These are phyloP conservation scores for Mortierella sp. DNA, from an alignment of 371 early-diverging fungal species.

Conservation along the genomic window DNA sequence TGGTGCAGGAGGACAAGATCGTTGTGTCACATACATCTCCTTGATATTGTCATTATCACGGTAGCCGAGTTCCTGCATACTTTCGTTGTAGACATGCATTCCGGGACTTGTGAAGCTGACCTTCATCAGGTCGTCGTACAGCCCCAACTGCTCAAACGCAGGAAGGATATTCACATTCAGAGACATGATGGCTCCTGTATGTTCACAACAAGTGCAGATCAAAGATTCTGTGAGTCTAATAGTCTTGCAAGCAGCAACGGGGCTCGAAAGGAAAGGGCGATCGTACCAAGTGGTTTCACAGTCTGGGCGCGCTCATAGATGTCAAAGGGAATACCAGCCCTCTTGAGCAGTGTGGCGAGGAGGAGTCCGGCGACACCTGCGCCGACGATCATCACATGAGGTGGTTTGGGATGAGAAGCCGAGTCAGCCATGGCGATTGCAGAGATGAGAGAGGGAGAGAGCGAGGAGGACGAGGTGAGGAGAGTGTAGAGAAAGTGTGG, in stretches of 20 bases:
- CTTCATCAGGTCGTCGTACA: slow-evolving; percentile 31
- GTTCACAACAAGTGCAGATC: neutral
- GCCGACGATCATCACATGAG: slow-evolving; percentile 20
- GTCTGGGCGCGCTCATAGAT: slow-evolving; percentile 28
- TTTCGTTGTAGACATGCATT: slow-evolving; percentile 22
- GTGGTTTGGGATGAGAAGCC: neutral
- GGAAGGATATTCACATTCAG: slow-evolving; percentile 36
- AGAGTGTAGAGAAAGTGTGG: too few relatives aligned
- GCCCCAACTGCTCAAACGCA: slow-evolving; percentile 31
- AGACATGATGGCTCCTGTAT: slow-evolving; percentile 30
- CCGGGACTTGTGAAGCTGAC: slow-evolving; percentile 23
- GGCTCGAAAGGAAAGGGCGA: too few relatives aligned
- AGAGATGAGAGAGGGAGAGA: neutral
- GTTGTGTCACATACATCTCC: slow-evolving; percentile 3
- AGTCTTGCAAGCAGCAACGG: neutral
- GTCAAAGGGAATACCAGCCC: slow-evolving; percentile 25
- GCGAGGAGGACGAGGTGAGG: neutral
- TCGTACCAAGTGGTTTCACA: slow-evolving; percentile 27
- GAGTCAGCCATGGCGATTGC: neutral
- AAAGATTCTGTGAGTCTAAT: neutral
- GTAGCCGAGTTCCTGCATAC: slow-evolving; percentile 13
- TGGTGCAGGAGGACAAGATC: too few relatives aligned
- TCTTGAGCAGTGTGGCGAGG: slow-evolving; percentile 16
- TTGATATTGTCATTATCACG: slow-evolving; percentile 21
- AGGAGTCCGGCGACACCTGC: slow-evolving; percentile 17